A percentile compares a stretch with the other conserved stretches of the same genome.
Evolutionary conservation across 176 grass and related monocot genomes (phyloP).

Genomic region (Saccharum spontaneum): DNA sequence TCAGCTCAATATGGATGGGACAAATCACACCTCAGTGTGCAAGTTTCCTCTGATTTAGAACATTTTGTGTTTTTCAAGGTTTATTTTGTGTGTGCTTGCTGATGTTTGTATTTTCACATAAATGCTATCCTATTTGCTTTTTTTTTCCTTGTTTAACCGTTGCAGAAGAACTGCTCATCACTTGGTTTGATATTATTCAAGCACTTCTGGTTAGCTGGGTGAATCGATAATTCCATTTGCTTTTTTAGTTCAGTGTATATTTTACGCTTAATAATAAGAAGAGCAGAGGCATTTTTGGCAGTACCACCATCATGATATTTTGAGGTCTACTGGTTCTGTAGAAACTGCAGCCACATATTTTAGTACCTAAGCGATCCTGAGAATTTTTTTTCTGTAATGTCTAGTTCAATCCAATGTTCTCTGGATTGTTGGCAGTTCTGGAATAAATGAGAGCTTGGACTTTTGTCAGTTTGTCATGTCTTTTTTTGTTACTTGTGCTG

Average conservation of each 20-base stretch:
- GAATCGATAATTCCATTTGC: background rate
- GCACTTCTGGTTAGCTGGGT: background rate
- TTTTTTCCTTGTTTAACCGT: background rate
- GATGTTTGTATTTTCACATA: background rate
- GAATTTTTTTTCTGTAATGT: background rate
- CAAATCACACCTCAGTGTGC: background rate
- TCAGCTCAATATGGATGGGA: background rate
- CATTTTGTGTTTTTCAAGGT: background rate
- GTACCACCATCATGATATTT: slow-evolving; percentile 7
- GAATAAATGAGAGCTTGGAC: background rate
- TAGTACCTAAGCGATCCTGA: background rate
- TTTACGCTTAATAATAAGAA: background rate
- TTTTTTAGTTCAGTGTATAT: background rate
- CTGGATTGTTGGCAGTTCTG: background rate
- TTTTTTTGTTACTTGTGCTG: background rate
- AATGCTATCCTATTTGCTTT: background rate
- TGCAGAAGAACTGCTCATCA: background rate
- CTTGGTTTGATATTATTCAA: background rate
- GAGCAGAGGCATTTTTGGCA: background rate
- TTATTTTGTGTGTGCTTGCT: background rate
- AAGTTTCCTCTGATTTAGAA: background rate
- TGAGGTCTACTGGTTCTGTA: background rate
- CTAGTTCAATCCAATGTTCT: background rate
- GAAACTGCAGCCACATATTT: slow-evolving; percentile 6
- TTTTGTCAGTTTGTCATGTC: background rate